Conservation (phyloP, 371 early-diverging fungal species). For the Aphelidium insulamus region DNA sequence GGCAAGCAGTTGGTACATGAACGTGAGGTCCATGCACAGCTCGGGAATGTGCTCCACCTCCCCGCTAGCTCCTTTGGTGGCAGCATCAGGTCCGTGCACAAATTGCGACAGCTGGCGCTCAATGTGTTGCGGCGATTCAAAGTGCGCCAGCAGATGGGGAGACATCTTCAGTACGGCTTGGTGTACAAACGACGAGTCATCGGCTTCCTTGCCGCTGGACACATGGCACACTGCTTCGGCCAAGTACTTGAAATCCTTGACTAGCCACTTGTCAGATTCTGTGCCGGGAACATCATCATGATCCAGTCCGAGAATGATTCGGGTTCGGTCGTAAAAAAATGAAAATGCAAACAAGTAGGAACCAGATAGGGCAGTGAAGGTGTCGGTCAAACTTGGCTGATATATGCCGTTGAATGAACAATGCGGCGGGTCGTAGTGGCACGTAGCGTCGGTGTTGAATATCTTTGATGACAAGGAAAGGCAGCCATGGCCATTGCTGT, state of each 20-base stretch:
- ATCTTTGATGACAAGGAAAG: too few species aligned
- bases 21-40: constrained; percentile 70
- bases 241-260: too few species aligned
- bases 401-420: constrained; percentile 84
- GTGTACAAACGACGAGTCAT: constrained; percentile 13
- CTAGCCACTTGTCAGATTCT: too few species aligned
- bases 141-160: constrained; percentile 7
- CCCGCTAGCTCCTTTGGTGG: not conserved
- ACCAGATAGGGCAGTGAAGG: constrained; percentile 38
- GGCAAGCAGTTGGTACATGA: constrained; percentile 49
- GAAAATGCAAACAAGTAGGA: constrained; percentile 80
- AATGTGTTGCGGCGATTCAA: not conserved
- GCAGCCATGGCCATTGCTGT: too few species aligned
- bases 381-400: constrained; percentile 48
- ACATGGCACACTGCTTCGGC: too few species aligned
- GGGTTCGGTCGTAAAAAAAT: constrained; percentile 74
- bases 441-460: constrained; percentile 31
- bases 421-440: constrained; percentile 17
- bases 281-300: too few species aligned
- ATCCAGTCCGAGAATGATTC: not conserved
- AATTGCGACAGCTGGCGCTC: not conserved
- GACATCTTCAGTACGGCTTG: constrained; percentile 4
- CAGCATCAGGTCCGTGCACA: not conserved
- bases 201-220: constrained; percentile 22
- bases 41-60: constrained; percentile 18